Evolutionary conservation across 306 rosid genomes (phyloP), one percentile per base, ranked within the genome.

Genomic region (Sphenostylis stenocarpa): DNA sequence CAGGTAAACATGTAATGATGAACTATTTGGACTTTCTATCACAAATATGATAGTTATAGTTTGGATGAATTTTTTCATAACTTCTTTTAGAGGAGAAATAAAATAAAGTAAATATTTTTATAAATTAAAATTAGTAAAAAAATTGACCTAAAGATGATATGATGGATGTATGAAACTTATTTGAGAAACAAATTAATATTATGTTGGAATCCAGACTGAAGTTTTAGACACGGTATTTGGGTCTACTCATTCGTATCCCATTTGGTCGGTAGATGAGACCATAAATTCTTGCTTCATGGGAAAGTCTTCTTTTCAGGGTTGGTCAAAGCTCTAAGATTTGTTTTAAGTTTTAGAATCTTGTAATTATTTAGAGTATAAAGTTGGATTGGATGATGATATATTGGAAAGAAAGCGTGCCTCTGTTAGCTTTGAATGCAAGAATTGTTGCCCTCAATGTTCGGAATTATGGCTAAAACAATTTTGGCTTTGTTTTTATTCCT

Each of bases 261-360:
- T 34, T 38, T 68, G 51, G 39, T 67, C 15, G 41, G 69, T 14
- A n/a, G 64, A 14, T 57, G 20, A 58, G 39, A 36, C 28, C 33
- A 26, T 57, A 17, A 55, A 68, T 39, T 56, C 62, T 43, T 56
- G 58, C 69, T 43, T 43, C 38, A 34, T 24, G 66, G 26, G 44
- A 20, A 13, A 68, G 69, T 65, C 44, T 49, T 76, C 65, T 65
- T 10, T 76, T 51, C 38, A 64, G 21, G 66, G 73, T 49, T 49
- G 80, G 39, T 63, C 51, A 49, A 49, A 7, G 31, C 7, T 48
- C 41, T 66, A 1, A 17, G 13, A 61, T 6, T 65, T 11, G 16
- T 9, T 60, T 7, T 28, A 57, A 41, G 12, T 24, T 63, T 48
- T 48, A 34, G 72, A 75, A 49, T 47, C 63, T 45, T 29, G 31